Percentiles rank a stretch among this genome's conserved stretches.
These are phyloP conservation scores for Fusarium pseudonygamai DNA, from an alignment of 2,329 filamentous ascomycete genomes.

Conservation along the genomic window DNA sequence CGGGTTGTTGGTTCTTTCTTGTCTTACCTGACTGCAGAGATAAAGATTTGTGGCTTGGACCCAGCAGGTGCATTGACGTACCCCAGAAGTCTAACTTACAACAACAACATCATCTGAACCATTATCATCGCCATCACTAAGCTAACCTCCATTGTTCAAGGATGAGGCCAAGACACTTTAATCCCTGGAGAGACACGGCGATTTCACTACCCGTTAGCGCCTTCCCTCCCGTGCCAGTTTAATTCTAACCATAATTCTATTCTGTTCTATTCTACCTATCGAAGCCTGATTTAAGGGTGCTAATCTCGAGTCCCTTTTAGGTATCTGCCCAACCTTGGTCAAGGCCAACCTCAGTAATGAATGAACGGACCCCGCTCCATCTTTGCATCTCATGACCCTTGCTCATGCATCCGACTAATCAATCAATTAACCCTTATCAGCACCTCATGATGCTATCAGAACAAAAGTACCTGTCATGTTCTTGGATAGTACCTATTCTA, in stretches of 20 bases:
- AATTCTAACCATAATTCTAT: not conserved
- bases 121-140: not conserved
- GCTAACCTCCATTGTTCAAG: not conserved
- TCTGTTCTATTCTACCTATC: not conserved
- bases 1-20: not conserved
- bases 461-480: slow-evolving; percentile 30
- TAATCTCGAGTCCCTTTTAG: not conserved
- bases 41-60: slow-evolving; percentile 26
- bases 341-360: not conserved
- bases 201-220: not conserved
- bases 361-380: slow-evolving; percentile 1
- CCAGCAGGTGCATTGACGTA: not conserved
- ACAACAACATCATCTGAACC: not conserved
- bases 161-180: not conserved
- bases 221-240: not conserved
- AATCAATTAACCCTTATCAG: slow-evolving; percentile 26
- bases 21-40: not conserved
- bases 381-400: slow-evolving; percentile 10
- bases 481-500: slow-evolving; percentile 1
- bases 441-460: not conserved
- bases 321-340: not conserved
- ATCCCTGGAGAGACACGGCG: not conserved
- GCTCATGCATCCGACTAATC: slow-evolving; percentile 11
- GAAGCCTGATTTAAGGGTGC: not conserved
- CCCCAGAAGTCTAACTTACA: slow-evolving; percentile 20